Evolutionary conservation across 2,329 filamentous ascomycete genomes (phyloP), one percentile per base, ranked within the genome.

Genomic region (Herpotrichia juniperi): DNA sequence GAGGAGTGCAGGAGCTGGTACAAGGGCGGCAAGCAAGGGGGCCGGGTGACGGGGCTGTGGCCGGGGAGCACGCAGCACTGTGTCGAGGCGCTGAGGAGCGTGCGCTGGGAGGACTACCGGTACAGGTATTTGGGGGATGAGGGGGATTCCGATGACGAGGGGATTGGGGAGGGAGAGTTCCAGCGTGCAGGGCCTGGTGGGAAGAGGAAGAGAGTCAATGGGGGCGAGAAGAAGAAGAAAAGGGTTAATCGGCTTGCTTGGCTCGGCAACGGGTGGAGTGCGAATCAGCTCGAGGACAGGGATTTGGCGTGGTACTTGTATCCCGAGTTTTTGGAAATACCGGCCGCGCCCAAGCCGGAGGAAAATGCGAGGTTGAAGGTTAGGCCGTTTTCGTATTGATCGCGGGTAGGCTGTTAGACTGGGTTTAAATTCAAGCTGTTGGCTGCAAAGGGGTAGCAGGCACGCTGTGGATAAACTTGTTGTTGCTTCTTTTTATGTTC

Each of bases 221-320:
- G 49, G 7, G n/a, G 32, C 9, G 17, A 16, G 35, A 42, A 48
- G 16, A 54, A 53, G 42, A 54, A 34, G 30, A 63, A 53, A 34
- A 59, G 49, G 39, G 64, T 49, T 42, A 75, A 70, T 54, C 46
- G 58, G 19, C 28, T 73, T 53, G 62, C 63, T 21, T 73, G 68
- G 64, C 37, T 73, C 53, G 69, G 69, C 0, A 71, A 73, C 59
- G 69, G 69, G 0, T 70, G 61, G 63, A 71, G 47, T 35, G 45
- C 51, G 12, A 60, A 58, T 48, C 55, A 66, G 47, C 19, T 64
- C 17, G 68, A 73, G 37, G 59, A 62, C 30, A 67, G 64, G 50
- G 63, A 78, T 61, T 46, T 77, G 63, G 73, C 71, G 25, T 79
- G 67, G 59, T 79, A 78, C 66, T 53, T 79, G 40, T 68, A 72